A percentile compares a stretch with the other conserved stretches of the same genome.
Conservation (phyloP, 306 rosid genomes). For the Cicer cuneatum region DNA sequence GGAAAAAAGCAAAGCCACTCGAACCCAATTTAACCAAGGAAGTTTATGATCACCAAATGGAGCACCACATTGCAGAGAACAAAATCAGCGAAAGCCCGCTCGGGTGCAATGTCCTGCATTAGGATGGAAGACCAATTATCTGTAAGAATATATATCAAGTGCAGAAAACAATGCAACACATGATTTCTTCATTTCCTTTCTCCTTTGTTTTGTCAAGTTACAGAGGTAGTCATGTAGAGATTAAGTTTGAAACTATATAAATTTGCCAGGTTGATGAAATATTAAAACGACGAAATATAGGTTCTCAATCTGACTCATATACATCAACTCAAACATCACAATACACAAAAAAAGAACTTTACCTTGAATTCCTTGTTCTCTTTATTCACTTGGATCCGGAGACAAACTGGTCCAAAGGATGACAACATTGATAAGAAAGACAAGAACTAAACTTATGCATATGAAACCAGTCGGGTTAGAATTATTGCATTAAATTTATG, state of each 20-base stretch:
- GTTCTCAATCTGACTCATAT: conserved; percentile 1
- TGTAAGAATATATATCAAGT: conserved; percentile 19
- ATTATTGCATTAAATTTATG: not conserved
- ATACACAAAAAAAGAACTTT: conserved; percentile 28
- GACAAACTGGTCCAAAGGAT: conserved; percentile 66
- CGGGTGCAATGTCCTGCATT: conserved; percentile 88
- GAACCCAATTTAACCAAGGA: conserved; percentile 68
- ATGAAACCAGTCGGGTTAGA: not conserved
- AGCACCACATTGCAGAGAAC: conserved; percentile 93
- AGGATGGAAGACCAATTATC: conserved; percentile 26
- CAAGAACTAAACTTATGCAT: conserved; percentile 14
- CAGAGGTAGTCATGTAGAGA: not conserved
- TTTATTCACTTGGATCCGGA: conserved; percentile 92
- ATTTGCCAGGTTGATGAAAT: not conserved
- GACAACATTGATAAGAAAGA: conserved; percentile 34
- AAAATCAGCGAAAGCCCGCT: conserved; percentile 94
- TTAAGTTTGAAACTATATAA: conserved; percentile 18
- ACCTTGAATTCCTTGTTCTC: conserved; percentile 96
- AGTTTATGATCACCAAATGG: conserved; percentile 92
- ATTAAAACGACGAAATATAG: not conserved
- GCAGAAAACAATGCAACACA: conserved; percentile 22
- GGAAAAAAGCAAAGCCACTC: conserved; percentile 19
- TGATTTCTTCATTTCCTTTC: conserved; percentile 30
- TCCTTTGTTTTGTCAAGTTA: conserved; percentile 18
- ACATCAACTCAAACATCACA: not conserved